Evolutionary conservation across 192 early-diverging fungal species (phyloP).

Genomic region (Chytriomyces hyalinus): DNA sequence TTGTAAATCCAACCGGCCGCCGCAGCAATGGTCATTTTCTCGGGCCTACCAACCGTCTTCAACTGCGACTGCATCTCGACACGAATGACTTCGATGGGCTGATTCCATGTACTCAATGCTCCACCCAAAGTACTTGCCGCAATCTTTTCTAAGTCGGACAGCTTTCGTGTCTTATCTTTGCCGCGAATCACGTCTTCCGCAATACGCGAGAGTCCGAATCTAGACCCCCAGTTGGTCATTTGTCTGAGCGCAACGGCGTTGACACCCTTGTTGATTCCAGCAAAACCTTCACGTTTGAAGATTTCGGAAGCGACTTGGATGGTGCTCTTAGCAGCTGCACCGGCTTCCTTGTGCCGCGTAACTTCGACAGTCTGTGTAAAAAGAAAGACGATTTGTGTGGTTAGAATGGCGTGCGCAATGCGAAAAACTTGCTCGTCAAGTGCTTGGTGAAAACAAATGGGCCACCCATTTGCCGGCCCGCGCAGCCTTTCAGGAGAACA

Average conservation of each 20-base stretch:
- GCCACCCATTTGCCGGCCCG: not conserved
- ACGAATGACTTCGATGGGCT: conserved; percentile 98
- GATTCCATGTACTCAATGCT: conserved; percentile 95
- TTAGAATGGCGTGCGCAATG: not conserved
- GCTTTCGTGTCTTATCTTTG: conserved; percentile 36
- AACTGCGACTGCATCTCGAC: conserved; percentile 98
- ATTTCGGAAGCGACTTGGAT: conserved; percentile 87
- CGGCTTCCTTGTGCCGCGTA: conserved; percentile 82
- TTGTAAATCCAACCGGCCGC: conserved; percentile 88
- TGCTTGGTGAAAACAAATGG: not conserved
- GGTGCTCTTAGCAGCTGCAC: conserved; percentile 70
- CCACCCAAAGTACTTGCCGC: conserved; percentile 85
- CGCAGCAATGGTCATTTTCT: conserved; percentile 85
- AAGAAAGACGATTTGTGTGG: not conserved
- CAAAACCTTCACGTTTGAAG: conserved; percentile 89
- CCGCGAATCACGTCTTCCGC: conserved; percentile 67
- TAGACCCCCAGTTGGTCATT: conserved; percentile 97
- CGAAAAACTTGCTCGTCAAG: not conserved
- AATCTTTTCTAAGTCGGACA: conserved; percentile 64
- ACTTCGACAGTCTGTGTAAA: conserved; percentile 85
- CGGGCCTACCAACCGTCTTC: conserved; percentile 83
- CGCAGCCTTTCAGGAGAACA: too few relatives aligned
- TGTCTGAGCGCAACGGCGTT: conserved; percentile 96
- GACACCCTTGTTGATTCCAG: conserved; percentile 97
- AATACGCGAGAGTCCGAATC: conserved; percentile 71